Evolutionary conservation across 495 filamentous ascomycete species (phyloP).

Genomic region (Penicillium turbatum): DNA sequence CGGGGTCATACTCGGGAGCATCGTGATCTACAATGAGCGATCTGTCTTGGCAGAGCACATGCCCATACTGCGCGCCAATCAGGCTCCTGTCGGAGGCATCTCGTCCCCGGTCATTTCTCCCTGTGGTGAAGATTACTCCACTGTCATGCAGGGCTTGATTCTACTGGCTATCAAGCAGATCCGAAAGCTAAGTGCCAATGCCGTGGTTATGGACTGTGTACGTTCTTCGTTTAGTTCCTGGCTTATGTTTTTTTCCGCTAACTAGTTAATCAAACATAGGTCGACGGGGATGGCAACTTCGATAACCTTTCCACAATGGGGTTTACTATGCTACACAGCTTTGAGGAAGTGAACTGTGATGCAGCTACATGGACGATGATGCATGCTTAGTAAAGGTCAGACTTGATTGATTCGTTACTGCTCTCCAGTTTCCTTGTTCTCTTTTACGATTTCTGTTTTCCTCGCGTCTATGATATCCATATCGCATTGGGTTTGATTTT

Average conservation of each 20-base stretch:
- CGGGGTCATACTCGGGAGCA: constrained; percentile 68
- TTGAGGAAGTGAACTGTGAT: constrained; percentile 76
- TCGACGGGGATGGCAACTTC: constrained; percentile 65
- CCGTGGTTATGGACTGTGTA: constrained; percentile 73
- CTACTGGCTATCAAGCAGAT: constrained; percentile 78
- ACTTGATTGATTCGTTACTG: constrained; percentile 10
- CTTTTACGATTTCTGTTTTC: constrained; percentile 4
- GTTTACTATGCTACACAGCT: constrained; percentile 68
- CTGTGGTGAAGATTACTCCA: constrained; percentile 62
- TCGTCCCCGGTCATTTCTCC: constrained; percentile 75
- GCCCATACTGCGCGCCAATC: constrained; percentile 54
- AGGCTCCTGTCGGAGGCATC: constrained; percentile 61
- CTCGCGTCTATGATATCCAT: constrained; percentile 30
- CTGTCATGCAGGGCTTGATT: constrained; percentile 73
- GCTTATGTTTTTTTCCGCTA: not conserved
- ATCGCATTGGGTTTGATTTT: constrained; percentile 18
- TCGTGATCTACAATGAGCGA: constrained; percentile 71
- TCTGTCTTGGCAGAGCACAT: constrained; percentile 65
- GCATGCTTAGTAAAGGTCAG: constrained; percentile 27
- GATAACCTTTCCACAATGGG: constrained; percentile 72
- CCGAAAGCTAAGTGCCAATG: constrained; percentile 66
- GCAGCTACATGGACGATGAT: constrained; percentile 64
- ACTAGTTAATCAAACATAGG: constrained; percentile 41
- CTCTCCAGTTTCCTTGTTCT: no score
- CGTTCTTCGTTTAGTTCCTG: constrained; percentile 23